Base-by-base conservation (phyloP, 768 basidiomycete genomes). In the Suillus americanus region DNA sequence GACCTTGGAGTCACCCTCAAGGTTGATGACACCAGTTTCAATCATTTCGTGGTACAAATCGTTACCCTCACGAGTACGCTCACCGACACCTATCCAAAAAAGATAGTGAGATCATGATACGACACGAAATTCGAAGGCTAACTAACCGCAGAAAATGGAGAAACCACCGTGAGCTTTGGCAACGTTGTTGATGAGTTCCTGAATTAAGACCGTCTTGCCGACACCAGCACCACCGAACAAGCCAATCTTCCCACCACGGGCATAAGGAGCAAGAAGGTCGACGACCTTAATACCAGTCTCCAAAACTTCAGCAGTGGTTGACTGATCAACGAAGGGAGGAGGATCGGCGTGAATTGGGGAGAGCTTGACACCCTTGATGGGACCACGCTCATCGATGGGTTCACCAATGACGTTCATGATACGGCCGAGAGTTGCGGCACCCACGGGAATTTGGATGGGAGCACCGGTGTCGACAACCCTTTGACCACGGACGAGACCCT, bases 401-500 rank as follows among this genome's bases (percentile, higher is more conserved):
- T 99, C 96, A 74, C 97, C 97, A 81, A 99, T 99, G 81, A 99
- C 97, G 81, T 99, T 99, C 95, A 99, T 99, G 86, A 99, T 99
- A 75, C 97, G 95, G 59, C 97, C 97, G 65, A 99, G 90, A 64
- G 94, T 96, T 64, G 86, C 94, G 66, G 87, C 87, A 68, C 97
- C 97, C 74, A 99, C 97, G 70, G 97, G 97, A 68, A 99, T 94
- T 81, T 86, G 85, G 81, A 99, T 99, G 79, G 97, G 97, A 60
- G 90, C 83, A 77, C 97, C 97, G 45, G 97, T 97, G 81, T 99
- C 97, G 74, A 97, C 75, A 74, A 99, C 97, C 83, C 89, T 95
- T 79, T 96, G 92, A 59, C 97, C 97, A 81, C 97, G 95, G 70
- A 99, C 96, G 75, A 99, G 93, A 92, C 97, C 97, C 81, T 97